Base-by-base conservation (phyloP, 805 yeast genomes). In the Wilhelminamyces savonicus region DNA sequence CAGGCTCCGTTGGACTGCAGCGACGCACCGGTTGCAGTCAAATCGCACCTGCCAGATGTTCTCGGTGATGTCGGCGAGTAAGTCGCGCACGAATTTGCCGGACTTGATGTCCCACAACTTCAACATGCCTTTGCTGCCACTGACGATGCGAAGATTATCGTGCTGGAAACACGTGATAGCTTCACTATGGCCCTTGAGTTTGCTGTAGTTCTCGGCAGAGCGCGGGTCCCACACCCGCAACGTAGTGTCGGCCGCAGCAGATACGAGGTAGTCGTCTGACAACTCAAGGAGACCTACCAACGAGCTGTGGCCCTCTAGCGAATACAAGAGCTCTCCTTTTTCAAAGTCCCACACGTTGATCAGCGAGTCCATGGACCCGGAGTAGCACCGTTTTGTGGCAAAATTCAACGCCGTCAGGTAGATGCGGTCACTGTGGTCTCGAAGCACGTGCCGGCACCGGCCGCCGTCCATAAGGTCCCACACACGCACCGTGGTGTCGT, bases 241-340 rank as follows among this genome's bases (percentile, higher is more conserved):
- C 0, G 96, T 80, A 3, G 92, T 76, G 54, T 92, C 98, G 0
- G 97, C 97, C 2, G 97, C 97, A 0, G 96, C 98, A 26, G 94
- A 82, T 2, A 90, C 94, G 9, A 92, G 63, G 27, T 76, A 78
- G 21, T 80, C 76, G 16, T 81, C 78, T 5, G 86, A 77, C 7
- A 88, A 69, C 26, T 84, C 85, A 16, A 90, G 65, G 26, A 92
- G 62, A 0, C 97, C 98, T 11, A 92, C 98, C 13, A 92, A 61
- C 9, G 90, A 83, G 1, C 84, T 78, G 54, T 92, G 98, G 1
- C 96, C 97, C 33, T 79, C 86, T 26, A 90, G 61, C 0, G 85
- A 73, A 25, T 76, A 66, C 28, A 83, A 56, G 26, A 81, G 70
- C 36, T 72, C 66, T 7, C 97, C 95, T 12, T 80, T 77, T 23